Conservation (phyloP, 352 stramenopile genomes). For the Blastocystis sp. region DNA sequence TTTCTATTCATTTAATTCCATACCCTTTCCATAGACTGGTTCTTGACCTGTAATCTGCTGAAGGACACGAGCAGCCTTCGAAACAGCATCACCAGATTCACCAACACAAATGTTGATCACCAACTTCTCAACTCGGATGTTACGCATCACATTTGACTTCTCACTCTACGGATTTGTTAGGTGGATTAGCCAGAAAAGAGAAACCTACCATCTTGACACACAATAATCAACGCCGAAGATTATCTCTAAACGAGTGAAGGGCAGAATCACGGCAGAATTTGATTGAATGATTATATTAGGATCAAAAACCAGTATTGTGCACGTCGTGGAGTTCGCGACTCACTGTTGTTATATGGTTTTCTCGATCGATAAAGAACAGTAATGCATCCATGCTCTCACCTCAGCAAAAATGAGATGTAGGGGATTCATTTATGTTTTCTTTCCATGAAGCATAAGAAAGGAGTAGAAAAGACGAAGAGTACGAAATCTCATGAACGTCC, state of each 20-base stretch:
- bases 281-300: background rate
- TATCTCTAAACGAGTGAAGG: background rate
- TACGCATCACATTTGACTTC: conserved; percentile 86
- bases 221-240: background rate
- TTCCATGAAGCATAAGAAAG: background rate
- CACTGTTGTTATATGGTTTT: background rate
- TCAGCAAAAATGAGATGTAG: background rate
- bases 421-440: background rate
- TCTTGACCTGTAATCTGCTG: no score
- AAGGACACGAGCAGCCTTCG: no score
- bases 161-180: conserved; percentile 33
- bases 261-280: background rate
- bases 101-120: no score
- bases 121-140: conserved; percentile 98
- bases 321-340: background rate
- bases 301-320: background rate
- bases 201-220: conserved; percentile 3
- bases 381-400: background rate
- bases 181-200: background rate
- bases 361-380: background rate
- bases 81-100: no score
- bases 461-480: background rate
- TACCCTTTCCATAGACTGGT: no score
- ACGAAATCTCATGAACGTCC: background rate
- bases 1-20: no score